Conservation (phyloP, 139 green algal genomes). For the Closterium sp. region DNA sequence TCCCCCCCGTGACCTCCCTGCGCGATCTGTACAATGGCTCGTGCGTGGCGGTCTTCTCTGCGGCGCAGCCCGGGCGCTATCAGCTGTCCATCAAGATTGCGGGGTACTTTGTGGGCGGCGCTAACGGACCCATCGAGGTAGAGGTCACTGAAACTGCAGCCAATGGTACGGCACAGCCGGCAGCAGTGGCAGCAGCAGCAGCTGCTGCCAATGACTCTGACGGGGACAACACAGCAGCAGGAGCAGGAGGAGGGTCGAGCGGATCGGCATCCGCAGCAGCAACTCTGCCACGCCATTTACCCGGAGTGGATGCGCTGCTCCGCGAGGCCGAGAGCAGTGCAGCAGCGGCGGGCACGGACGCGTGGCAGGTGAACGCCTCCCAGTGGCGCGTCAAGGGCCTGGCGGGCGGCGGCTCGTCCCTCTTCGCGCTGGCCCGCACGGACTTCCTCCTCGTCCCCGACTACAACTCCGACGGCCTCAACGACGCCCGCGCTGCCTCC, state of each 20-base stretch:
- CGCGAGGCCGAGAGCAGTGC: neutral
- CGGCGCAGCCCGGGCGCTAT: conserved; percentile 4
- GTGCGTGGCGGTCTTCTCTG: conserved; percentile 12
- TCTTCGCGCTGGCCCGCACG: neutral
- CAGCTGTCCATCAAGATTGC: conserved; percentile 26
- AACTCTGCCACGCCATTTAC: neutral
- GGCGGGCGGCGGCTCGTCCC: neutral
- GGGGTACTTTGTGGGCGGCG: conserved; percentile 29
- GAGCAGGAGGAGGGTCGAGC: too few relatives aligned
- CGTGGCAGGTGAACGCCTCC: neutral
- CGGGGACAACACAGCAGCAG: neutral
- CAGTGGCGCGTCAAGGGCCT: neutral
- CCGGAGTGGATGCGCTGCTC: neutral
- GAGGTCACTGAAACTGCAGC: neutral
- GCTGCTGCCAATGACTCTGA: neutral
- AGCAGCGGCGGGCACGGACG: neutral
- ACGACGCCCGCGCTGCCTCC: neutral
- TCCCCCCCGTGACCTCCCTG: neutral
- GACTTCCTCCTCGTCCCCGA: neutral
- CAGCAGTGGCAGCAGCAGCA: neutral
- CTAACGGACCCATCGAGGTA: neutral
- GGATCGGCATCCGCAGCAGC: too few relatives aligned
- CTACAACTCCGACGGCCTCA: neutral
- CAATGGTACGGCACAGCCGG: neutral
- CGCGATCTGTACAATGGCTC: conserved; percentile 28